Evolutionary conservation across 23 red algal genomes (phyloP).

Genomic region (Gracilaria gracilis): DNA sequence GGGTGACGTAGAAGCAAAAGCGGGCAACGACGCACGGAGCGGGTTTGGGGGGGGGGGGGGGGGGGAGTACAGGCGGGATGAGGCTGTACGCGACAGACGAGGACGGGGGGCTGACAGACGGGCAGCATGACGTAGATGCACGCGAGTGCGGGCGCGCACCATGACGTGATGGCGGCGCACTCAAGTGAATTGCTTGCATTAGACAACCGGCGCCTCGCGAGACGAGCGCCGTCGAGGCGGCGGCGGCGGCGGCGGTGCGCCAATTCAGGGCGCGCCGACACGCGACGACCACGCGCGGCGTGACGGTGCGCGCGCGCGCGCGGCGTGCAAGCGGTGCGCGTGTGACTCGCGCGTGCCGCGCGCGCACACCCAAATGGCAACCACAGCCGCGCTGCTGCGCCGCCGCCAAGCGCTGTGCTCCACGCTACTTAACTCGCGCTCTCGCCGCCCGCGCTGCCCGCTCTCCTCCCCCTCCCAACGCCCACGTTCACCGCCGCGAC

Average conservation of each 20-base stretch:
- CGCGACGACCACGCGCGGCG: not conserved
- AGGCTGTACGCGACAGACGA: not conserved
- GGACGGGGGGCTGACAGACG: not conserved
- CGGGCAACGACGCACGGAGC: not conserved
- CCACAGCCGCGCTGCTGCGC: not conserved
- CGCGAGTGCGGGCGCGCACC: not conserved
- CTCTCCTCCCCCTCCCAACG: not conserved
- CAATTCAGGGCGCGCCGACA: conserved; percentile 5
- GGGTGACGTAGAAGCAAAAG: not conserved
- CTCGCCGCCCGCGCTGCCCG: not conserved
- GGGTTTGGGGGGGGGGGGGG: not conserved
- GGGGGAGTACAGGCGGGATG: not conserved
- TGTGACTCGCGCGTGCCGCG: conserved; percentile 1
- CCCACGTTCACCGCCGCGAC: too few species aligned
- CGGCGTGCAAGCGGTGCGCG: not conserved
- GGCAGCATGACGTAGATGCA: conserved; percentile 2
- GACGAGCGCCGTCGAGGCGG: not conserved
- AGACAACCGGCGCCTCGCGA: conserved; percentile 7
- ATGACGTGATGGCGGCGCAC: conserved; percentile 4
- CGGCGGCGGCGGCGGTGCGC: not conserved
- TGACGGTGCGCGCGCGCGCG: not conserved
- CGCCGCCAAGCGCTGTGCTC: not conserved
- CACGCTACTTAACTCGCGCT: conserved; percentile 7
- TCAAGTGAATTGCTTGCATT: conserved; percentile 29
- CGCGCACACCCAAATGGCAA: not conserved